phyloP scores from a whole-genome alignment of 2,329 filamentous ascomycete species.

The Talaromyces sp. region DNA sequence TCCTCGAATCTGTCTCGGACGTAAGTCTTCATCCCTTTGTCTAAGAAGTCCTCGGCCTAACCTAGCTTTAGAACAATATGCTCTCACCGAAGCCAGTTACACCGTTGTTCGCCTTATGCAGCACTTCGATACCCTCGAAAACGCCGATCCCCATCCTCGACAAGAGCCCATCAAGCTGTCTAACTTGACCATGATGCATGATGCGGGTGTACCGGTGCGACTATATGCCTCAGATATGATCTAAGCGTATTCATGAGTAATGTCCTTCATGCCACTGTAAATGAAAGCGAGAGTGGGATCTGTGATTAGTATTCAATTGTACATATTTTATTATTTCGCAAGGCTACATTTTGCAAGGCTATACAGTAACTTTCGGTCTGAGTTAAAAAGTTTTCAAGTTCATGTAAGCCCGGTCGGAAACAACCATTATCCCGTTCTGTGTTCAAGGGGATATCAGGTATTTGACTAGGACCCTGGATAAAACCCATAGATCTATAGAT shows the following conservation, averaged over 20 bases:
- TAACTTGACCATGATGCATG: conserved; percentile 37
- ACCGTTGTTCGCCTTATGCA: conserved; percentile 43
- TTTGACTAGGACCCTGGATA: too few species aligned
- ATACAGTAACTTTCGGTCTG: too few species aligned
- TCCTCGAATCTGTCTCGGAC: conserved; percentile 44
- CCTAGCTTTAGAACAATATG: conserved; percentile 43
- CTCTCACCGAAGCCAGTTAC: conserved; percentile 46
- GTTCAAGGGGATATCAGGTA: too few species aligned
- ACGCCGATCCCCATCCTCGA: conserved; percentile 33
- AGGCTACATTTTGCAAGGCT: too few species aligned
- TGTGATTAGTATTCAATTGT: neutral
- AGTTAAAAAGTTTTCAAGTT: too few species aligned
- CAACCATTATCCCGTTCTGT: too few species aligned
- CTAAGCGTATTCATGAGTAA: neutral
- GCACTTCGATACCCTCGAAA: conserved; percentile 40
- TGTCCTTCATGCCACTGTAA: neutral
- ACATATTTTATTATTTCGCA: too few species aligned
- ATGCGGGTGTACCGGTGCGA: conserved; percentile 31
- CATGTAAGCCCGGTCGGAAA: too few species aligned
- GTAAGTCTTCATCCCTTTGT: conserved; percentile 26
- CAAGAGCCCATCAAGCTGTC: conserved; percentile 33
- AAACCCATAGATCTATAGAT: too few species aligned
- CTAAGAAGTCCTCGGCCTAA: neutral
- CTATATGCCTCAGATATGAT: conserved; percentile 24
- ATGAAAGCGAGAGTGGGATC: neutral